Evolutionary conservation across 768 basidiomycete genomes (phyloP).

Genomic region (Pleurotus sapidus): DNA sequence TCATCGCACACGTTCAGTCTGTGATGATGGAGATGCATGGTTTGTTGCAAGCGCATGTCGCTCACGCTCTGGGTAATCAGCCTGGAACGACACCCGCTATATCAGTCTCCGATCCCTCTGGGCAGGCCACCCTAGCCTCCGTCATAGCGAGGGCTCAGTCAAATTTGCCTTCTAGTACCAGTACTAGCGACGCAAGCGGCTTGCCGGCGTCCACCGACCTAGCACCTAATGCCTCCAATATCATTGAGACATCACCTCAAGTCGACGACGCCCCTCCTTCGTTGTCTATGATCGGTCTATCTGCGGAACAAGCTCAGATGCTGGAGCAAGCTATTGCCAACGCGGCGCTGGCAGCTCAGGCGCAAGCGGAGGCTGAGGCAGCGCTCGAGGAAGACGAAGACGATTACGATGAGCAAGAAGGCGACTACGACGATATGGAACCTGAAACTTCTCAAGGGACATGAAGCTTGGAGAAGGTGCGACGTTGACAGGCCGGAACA

Average conservation of each 20-base stretch:
- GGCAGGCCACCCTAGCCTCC: slow-evolving; percentile 69
- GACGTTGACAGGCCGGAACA: too few relatives aligned
- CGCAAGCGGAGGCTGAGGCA: slow-evolving; percentile 77
- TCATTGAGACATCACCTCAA: slow-evolving; percentile 8
- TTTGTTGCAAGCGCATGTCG: slow-evolving; percentile 56
- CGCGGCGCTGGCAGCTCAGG: slow-evolving; percentile 72
- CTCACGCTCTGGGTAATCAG: slow-evolving; percentile 46
- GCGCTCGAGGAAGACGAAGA: slow-evolving; percentile 72
- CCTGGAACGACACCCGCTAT: slow-evolving; percentile 22
- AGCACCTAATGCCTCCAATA: slow-evolving; percentile 1
- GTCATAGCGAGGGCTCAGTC: slow-evolving; percentile 71
- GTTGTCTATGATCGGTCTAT: slow-evolving; percentile 67
- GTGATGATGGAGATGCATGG: slow-evolving; percentile 53
- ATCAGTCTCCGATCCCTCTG: slow-evolving; percentile 29
- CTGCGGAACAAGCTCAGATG: slow-evolving; percentile 67
- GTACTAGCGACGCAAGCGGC: slow-evolving; percentile 4
- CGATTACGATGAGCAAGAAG: slow-evolving; percentile 39
- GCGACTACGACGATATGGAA: slow-evolving; percentile 32
- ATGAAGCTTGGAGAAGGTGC: slow-evolving; percentile 6
- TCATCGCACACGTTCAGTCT: slow-evolving; percentile 48
- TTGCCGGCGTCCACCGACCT: slow-evolving; percentile 13
- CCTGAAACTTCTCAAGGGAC: slow-evolving; percentile 11
- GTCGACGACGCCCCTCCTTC: slow-evolving; percentile 28
- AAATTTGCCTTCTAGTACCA: slow-evolving; percentile 22
- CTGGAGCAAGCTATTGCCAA: slow-evolving; percentile 73